These are phyloP conservation scores for Pugionium cornutum DNA, from an alignment of 345 rosid species.

Conservation along the genomic window DNA sequence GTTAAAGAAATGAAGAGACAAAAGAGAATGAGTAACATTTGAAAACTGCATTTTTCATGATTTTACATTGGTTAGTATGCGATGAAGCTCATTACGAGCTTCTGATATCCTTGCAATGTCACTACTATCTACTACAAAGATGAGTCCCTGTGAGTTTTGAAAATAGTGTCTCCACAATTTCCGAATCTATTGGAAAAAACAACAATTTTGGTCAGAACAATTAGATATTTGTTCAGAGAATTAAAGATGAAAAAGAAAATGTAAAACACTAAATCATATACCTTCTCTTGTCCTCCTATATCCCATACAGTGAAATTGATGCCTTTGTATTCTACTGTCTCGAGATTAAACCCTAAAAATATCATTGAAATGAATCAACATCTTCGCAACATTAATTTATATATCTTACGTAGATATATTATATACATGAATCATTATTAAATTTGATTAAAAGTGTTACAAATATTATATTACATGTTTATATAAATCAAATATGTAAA, in stretches of 20 bases:
- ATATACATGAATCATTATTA: too few species aligned
- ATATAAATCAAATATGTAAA: too few species aligned
- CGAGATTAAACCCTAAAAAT: constrained; percentile 63
- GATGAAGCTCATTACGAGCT: constrained; percentile 72
- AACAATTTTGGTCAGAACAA: background rate
- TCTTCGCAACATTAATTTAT: too few species aligned
- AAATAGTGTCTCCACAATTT: constrained; percentile 77
- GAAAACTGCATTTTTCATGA: constrained; percentile 2
- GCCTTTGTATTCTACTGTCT: constrained; percentile 59
- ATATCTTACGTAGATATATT: too few species aligned
- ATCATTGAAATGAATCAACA: background rate
- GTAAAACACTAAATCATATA: constrained; percentile 18
- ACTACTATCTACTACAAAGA: constrained; percentile 77
- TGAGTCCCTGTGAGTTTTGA: constrained; percentile 53
- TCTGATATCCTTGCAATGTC: constrained; percentile 58
- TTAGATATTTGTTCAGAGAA: too few species aligned
- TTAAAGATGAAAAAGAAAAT: too few species aligned
- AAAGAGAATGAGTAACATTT: background rate
- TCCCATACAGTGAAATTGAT: constrained; percentile 68
- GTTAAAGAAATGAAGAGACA: background rate
- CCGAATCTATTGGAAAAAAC: constrained; percentile 53
- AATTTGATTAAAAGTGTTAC: too few species aligned
- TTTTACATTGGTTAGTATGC: constrained; percentile 55
- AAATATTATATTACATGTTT: too few species aligned
- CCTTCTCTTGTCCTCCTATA: constrained; percentile 72